phyloP scores from a whole-genome alignment of 305 asterid genomes.

The Fraxinus ornus region DNA sequence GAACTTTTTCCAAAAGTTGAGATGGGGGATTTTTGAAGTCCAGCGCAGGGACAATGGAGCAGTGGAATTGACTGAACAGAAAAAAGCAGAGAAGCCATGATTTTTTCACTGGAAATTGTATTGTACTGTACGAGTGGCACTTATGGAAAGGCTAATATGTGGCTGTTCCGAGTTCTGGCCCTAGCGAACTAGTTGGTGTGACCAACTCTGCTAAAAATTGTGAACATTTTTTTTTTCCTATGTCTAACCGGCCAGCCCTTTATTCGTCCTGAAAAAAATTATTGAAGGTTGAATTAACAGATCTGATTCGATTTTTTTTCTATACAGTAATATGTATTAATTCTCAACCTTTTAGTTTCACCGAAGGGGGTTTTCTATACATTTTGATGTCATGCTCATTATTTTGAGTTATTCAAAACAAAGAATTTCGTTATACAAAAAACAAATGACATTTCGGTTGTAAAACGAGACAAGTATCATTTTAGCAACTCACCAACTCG shows the following conservation, averaged over 20 bases:
- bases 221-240: not conserved
- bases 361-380: too few species aligned
- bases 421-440: too few species aligned
- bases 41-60: constrained; percentile 30
- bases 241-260: not conserved
- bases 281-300: too few species aligned
- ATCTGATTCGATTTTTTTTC: too few species aligned
- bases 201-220: not conserved
- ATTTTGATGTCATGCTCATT: too few species aligned
- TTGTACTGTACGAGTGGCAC: not conserved
- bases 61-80: constrained; percentile 21
- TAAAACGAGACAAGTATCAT: too few species aligned
- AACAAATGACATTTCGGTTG: too few species aligned
- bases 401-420: too few species aligned
- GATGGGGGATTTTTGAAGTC: constrained; percentile 11
- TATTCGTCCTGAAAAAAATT: not conserved
- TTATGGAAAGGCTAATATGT: not conserved
- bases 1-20: constrained; percentile 10
- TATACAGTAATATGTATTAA: too few species aligned
- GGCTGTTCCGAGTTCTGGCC: not conserved
- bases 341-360: too few species aligned
- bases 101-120: not conserved
- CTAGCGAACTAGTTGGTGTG: not conserved
- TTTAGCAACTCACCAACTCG: too few species aligned
- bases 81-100: constrained; percentile 33